These are phyloP conservation scores for Russula vinacea DNA, from an alignment of 768 basidiomycete species.

Conservation along the genomic window DNA sequence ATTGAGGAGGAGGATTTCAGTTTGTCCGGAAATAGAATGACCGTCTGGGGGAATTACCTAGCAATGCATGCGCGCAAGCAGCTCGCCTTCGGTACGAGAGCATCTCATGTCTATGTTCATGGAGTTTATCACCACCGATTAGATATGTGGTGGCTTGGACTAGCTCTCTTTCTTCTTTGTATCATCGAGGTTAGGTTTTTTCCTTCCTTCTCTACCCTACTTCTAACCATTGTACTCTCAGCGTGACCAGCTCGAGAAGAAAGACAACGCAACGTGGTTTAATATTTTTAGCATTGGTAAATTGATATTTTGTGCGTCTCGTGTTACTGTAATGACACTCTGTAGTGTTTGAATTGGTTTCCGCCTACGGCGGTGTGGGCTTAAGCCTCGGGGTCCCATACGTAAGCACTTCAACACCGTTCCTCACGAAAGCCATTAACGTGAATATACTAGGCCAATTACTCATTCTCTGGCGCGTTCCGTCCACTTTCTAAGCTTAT, in stretches of 20 bases:
- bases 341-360: slow-evolving; percentile 81
- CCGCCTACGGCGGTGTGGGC: slow-evolving; percentile 86
- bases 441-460: slow-evolving; percentile 56
- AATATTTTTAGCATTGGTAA: slow-evolving; percentile 76
- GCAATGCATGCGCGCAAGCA: slow-evolving; percentile 82
- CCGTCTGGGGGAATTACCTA: slow-evolving; percentile 73
- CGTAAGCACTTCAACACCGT: slow-evolving; percentile 44
- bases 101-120: not conserved
- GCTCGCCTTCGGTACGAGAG: slow-evolving; percentile 75
- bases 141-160: slow-evolving; percentile 96
- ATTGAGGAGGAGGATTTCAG: slow-evolving; percentile 41
- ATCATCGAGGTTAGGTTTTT: slow-evolving; percentile 74
- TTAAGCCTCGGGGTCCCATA: slow-evolving; percentile 84
- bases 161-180: slow-evolving; percentile 85
- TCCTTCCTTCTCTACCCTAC: not conserved
- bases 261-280: slow-evolving; percentile 63
- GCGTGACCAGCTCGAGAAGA: slow-evolving; percentile 57
- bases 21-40: slow-evolving; percentile 47
- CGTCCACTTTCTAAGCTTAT: slow-evolving; percentile 83
- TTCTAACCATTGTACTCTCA: slow-evolving; percentile 33
- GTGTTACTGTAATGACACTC: not conserved
- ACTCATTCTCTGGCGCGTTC: slow-evolving; percentile 77
- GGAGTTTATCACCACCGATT: slow-evolving; percentile 12
- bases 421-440: slow-evolving; percentile 20
- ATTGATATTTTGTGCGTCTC: slow-evolving; percentile 32